Percentiles rank a stretch among this genome's conserved stretches.
Conservation (phyloP, 2,329 filamentous ascomycete genomes). For the Pestalotiopsis sp. region DNA sequence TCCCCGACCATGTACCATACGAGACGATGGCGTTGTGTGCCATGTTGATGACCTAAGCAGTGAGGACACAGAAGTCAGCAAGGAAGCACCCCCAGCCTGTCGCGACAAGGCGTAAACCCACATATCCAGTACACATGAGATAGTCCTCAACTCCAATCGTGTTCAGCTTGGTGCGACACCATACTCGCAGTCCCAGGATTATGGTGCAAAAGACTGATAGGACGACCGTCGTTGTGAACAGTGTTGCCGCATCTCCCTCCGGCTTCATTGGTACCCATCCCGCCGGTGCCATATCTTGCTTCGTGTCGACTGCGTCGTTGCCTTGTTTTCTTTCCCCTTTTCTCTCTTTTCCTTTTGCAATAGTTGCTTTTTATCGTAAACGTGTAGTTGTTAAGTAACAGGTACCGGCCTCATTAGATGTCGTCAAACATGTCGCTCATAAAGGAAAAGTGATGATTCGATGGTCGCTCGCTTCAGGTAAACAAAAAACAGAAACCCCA, state of each 20-base stretch:
- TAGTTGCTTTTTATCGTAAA: not conserved
- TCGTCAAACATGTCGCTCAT: not conserved
- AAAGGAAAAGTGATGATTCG: not conserved
- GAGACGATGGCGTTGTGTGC: constrained; percentile 16
- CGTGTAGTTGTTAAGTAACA: not conserved
- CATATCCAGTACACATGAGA: constrained; percentile 17
- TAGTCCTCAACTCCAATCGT: constrained; percentile 14
- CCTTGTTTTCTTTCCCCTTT: too few relatives aligned
- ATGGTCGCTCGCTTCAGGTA: not conserved
- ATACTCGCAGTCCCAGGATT: constrained; percentile 1
- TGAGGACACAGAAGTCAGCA: not conserved
- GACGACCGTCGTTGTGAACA: not conserved
- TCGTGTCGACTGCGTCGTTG: not conserved
- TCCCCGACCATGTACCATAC: constrained; percentile 25
- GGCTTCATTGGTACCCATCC: constrained; percentile 8
- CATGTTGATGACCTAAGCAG: constrained; percentile 17
- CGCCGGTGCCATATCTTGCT: constrained; percentile 3
- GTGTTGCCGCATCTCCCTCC: not conserved
- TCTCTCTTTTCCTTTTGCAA: too few relatives aligned
- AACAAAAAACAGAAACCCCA: not conserved
- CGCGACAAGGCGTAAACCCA: not conserved
- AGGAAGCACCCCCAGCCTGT: not conserved
- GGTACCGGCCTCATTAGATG: not conserved
- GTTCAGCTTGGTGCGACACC: not conserved
- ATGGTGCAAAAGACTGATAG: constrained; percentile 7